A percentile compares a stretch with the other conserved stretches of the same genome.
Evolutionary conservation across 352 stramenopile genomes (phyloP).

Genomic region (Hyphochytrium catenoides): DNA sequence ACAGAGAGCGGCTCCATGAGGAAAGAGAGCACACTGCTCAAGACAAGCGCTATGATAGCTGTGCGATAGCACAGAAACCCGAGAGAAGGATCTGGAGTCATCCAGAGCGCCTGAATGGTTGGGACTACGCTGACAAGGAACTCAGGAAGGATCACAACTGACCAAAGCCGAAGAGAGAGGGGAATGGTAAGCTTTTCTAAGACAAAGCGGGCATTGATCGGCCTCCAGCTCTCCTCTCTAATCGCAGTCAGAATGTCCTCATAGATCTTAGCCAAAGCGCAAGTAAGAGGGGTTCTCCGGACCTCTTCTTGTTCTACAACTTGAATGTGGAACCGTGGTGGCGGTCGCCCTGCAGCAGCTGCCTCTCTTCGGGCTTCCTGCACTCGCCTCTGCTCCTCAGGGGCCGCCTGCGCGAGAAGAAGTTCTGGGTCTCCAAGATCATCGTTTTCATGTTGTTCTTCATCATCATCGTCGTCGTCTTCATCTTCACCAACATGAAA

Average conservation of each 20-base stretch:
- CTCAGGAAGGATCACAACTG: conserved; percentile 25
- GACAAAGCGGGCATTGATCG: no score
- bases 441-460: conserved; percentile 7
- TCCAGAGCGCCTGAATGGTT: conserved; percentile 15
- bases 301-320: conserved; percentile 6
- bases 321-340: conserved; percentile 14
- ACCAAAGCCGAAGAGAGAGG: no score
- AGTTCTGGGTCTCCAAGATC: conserved; percentile 5
- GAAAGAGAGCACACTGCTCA: conserved; percentile 13
- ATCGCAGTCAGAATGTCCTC: no score
- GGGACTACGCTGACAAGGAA: conserved; percentile 17
- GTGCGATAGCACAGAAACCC: conserved; percentile 15
- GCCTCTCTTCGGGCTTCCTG: conserved; percentile 18
- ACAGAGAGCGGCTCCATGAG: conserved; percentile 21
- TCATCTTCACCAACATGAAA: conserved; percentile 7
- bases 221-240: no score
- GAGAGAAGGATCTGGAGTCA: conserved; percentile 26
- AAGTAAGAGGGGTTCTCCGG: conserved; percentile 14
- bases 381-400: conserved; percentile 14
- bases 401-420: conserved; percentile 15
- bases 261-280: conserved; percentile 19
- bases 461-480: conserved; percentile 9
- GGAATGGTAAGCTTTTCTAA: no score
- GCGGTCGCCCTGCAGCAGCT: conserved; percentile 13
- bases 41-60: conserved; percentile 13